Evolutionary conservation across 352 stramenopile genomes (phyloP), one percentile per base, ranked within the genome.

Genomic region (Globisporangium ultimum): DNA sequence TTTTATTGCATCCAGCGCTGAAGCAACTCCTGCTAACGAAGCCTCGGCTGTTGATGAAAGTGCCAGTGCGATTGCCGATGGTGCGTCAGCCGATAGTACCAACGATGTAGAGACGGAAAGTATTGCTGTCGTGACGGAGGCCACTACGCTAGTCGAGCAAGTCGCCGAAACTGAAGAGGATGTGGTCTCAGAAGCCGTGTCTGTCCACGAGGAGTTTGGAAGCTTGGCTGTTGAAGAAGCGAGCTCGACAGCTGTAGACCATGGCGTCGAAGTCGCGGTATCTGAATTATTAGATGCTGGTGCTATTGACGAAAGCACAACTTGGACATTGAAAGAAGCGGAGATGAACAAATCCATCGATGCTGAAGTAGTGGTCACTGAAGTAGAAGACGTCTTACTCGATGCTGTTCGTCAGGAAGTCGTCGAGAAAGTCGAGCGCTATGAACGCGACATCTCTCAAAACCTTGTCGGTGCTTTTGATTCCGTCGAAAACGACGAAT

Each of bases 401-500:
- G 8, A 10, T 36, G 28, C 28, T 36, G 28, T 36, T 36, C 28
- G 8, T 6, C 20, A 60, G 5, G 17, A 45, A 20, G 34, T 47
- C 34, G 38, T 55, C 20, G 55, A 61, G 36, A 36, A 45, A 2
- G 47, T 18, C 11, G n/a, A 40, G 6, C 32, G 48, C 51, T 20
- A 13, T 24, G 51, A 56, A 21, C 51, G 51, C 15, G 51, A 48
- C 10, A 32, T 56, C 36, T 56, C 51, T 17, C 51, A 56, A 34
- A 56, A 56, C 51, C 51, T 56, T 36, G 34, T 40, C 47, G 51
- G 47, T 20, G 51, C 51, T 20, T 56, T 56, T 56, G 51, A 56
- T 10, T 36, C 51, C 21, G 51, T 56, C 20, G 51, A 56, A 38
- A 32, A 56, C 20, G 51, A 56, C 18, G 51, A 56, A 32, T 21